Evolutionary conservation across 176 grass and related monocot genomes (phyloP), one percentile per base, ranked within the genome.

Genomic region (Areca catechu): DNA sequence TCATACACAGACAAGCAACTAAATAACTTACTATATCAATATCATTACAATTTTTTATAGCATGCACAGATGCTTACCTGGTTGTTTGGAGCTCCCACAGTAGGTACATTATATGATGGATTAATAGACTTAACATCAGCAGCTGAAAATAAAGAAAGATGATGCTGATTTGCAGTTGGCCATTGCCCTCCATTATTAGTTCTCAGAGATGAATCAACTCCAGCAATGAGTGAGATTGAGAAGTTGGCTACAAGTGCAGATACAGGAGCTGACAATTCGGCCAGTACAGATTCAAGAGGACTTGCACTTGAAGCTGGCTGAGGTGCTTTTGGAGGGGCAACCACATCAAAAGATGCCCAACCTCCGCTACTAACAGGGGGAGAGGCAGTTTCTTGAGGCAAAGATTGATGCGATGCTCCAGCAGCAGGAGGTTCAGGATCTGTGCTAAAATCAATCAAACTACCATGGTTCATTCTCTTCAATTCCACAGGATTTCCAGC

Each of bases 301-400:
- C 56, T 77, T 65, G 51, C 19, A 62, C 16, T 57, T 65, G 73
- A 70, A 60, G 56, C 18, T 4, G 52, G 25, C 51, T 68, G 55
- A 19, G 61, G 25, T 18, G 1, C 25, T 30, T 77, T 76, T 66
- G 29, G 43, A 58, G 69, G 54, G 53, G 15, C 53, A 56, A 52
- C 54, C 7, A 52, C 71, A 74, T 86, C 83, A 66, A 86, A 82
- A 63, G 78, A 82, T 62, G 83, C 83, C 83, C 83, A 86, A 29
- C 78, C 78, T 52, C 79, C 70, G 53, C 80, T 71, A 12, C 48
- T 55, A 62, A n/a, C 19, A 43, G 63, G 70, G 53, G 6, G 62
- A 57, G 63, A 15, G 25, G 54, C 16, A 24, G 4, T 61, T 22
- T 73, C 57, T 48, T 73, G 70, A 5, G 59, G 50, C 28, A 56